Evolutionary conservation across 805 yeast species (phyloP).

Genomic region (Candida ortonii): DNA sequence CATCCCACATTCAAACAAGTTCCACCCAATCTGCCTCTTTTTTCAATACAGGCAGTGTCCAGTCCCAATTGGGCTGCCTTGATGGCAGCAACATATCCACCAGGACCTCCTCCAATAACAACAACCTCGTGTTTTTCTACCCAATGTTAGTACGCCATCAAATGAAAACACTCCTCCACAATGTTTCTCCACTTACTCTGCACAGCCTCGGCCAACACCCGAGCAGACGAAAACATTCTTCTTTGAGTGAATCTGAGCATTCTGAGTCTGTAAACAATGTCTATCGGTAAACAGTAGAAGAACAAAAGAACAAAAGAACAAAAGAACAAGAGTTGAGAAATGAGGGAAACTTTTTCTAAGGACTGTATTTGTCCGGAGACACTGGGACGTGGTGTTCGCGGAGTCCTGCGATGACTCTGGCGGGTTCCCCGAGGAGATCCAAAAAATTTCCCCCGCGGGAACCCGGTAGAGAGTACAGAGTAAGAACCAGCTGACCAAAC

Average conservation of each 20-base stretch:
- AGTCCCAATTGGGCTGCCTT: constrained; percentile 96
- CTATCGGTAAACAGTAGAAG: background rate
- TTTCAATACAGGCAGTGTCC: constrained; percentile 95
- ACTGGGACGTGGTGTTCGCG: no score
- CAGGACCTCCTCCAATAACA: constrained; percentile 99
- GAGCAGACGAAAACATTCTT: constrained; percentile 33
- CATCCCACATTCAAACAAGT: constrained; percentile 99
- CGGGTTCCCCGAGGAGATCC: no score
- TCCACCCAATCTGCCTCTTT: constrained; percentile 95
- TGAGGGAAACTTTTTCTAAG: constrained; percentile 4
- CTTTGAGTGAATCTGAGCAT: constrained; percentile 33
- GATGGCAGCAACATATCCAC: constrained; percentile 98
- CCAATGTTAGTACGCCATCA: constrained; percentile 17
- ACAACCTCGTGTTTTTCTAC: constrained; percentile 76
- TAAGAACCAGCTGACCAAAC: no score
- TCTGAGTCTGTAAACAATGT: constrained; percentile 5
- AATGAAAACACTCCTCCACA: no score
- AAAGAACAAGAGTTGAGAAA: background rate
- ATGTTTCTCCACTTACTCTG: constrained; percentile 27
- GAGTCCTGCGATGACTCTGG: no score
- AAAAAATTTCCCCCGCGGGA: no score
- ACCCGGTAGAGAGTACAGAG: no score
- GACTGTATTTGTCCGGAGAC: no score
- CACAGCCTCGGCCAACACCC: constrained; percentile 28
- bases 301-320: constrained; percentile 1